Evolutionary conservation across 148 eudicot genomes (phyloP), one percentile per base, ranked within the genome.

Genomic region (Dysphania ambrosioides): DNA sequence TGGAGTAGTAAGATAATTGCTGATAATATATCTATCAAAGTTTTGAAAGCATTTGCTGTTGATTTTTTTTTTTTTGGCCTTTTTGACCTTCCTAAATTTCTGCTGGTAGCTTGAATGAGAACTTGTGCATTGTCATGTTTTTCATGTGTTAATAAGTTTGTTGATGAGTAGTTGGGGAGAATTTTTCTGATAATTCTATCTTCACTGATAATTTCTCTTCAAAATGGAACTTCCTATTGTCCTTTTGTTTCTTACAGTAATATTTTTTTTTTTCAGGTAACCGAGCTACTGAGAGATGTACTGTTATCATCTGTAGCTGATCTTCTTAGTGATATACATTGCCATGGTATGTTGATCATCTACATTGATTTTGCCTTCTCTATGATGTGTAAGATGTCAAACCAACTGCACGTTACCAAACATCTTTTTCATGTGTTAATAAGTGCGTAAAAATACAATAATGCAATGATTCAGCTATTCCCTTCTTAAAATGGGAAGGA

Each of bases 261-360:
- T 0, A 41, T 27, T 12, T 35, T 64, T 53, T 30, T 72, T 73
- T 75, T 76, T 63, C 88, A 93, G 98, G 90, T 86, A 63, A 82
- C 84, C 56, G 96, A 87, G 79, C 81, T 93, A 88, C 74, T 84
- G 51, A 86, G 98, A 75, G 86, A 93, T 75, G 75, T 88, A 63
- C 70, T 85, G 10, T 31, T 84, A 49, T 75, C 88, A 68, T 86
- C 92, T 75, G 86, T 82, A 82, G 89, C 92, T 29, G 63, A 82
- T 26, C 83, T 93, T 63, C 83, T 91, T 41, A 88, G 87, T 82
- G 81, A 83, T 73, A 87, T 93, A 65, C 93, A 92, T 35, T 85
- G 90, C 86, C 87, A 87, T 70, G 89, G 98, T 89, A 85, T 70
- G 78, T 71, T 21, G 59, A n/a, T 56, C 68, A 12, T 27, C 56